Evolutionary conservation across 306 rosid genomes (phyloP), one percentile per base, ranked within the genome.

Genomic region (Dryas octopetala): DNA sequence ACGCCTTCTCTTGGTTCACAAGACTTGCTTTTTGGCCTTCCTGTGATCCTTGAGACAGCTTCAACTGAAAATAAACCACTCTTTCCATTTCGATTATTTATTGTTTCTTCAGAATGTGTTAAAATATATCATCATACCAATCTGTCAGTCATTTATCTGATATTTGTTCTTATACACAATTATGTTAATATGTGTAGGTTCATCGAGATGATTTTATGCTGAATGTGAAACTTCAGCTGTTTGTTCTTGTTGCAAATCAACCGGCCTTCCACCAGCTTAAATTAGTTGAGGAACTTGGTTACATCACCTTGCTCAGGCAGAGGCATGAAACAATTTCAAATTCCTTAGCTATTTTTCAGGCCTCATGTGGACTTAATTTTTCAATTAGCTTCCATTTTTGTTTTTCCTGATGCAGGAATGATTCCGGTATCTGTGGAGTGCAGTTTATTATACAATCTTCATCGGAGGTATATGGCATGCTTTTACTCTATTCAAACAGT

Each of bases 251-350:
- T 71, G 97, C 97, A 10, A 88, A 95, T 89, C 92, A 89, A 70
- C 88, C 99, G n/a, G 88, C 97, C 16, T 91, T 89, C 82, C 97
- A 95, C 84, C 99, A 95, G 88, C 97, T 95, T 83, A 89, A 97
- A 79, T 79, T 91, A 53, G 99, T 95, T 79, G 99, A 95, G 84
- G 97, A 92, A 74, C 96, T 95, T 49, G 99, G 99, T 70, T 95
- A 95, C 82, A 84, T 91, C 71, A 85, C 97, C 55, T 66, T 73
- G 89, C 87, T 76, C 19, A 19, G 19, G 19, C 19, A 19, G 83
- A 90, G 96, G 99, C 89, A 68, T 83, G 88, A 32, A 57, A n/a
- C 12, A 53, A 23, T 1, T 68, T 68, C 58, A 68, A 23, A 62
- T 49, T 74, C 58, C 23, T 78, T 13, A 4, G 78, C 58, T 59